Evolutionary conservation across 768 basidiomycete genomes (phyloP), one percentile per base, ranked within the genome.

Genomic region (Amanita pallidorosea): DNA sequence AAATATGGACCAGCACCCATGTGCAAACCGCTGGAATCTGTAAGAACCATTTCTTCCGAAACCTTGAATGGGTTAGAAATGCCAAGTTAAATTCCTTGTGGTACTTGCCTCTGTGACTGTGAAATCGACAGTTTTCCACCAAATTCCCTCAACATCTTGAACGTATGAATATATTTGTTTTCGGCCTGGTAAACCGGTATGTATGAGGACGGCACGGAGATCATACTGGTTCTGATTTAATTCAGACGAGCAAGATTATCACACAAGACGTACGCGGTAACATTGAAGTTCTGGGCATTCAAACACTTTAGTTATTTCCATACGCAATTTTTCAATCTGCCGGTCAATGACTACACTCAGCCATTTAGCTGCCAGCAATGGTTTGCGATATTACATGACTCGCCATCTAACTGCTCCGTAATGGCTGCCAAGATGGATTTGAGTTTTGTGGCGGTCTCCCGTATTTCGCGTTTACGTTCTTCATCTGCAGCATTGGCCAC

Each of bases 121-220:
- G 52, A 77, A 76, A 57, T 89, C 89, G 7, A 84, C 71, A 2
- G 80, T 83, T 66, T 86, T 90, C 85, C 86, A 91, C 88, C 88
- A 92, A 3, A 62, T 65, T 5, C 74, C 81, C 40, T 77, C 72
- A 25, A 61, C 63, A 51, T 81, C 76, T 53, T 81, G 76, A 11
- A 88, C 79, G 55, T 89, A 92, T 5, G 85, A 84, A 61, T 88
- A 88, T 7, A 87, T 67, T 57, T 88, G 84, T 51, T 76, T 86
- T 42, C 89, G 71, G 7, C 88, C 88, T 37, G 80, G 83, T 29
- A 88, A 65, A 4, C 88, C 88, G 9, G 85, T 86, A 56, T 89
- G 85, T 42, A 88, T 70, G 35, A 90, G 71, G 4, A 89, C 88
- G 7, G 76, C 82, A 2, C 86, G 83, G 20, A 92, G 76, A 55